phyloP scores from a whole-genome alignment of 2,329 filamentous ascomycete species.

The Ceratocystis variospora region DNA sequence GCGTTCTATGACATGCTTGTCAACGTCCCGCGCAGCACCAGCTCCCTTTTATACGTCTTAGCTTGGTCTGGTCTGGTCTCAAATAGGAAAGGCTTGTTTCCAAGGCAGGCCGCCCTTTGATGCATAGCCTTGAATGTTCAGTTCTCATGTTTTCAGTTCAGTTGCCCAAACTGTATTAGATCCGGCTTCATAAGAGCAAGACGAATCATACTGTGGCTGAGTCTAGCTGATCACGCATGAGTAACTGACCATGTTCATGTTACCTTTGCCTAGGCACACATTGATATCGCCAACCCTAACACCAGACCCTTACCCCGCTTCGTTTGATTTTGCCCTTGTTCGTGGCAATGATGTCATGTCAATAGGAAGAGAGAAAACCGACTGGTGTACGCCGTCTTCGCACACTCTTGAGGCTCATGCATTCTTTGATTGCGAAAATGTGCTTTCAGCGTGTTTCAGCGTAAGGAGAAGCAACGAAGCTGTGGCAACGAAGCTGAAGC shows the following conservation, averaged over 20 bases:
- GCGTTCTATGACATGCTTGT: neutral
- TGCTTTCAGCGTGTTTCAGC: too few species aligned
- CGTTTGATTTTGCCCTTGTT: neutral
- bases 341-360: neutral
- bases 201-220: slow-evolving; percentile 3
- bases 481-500: too few species aligned
- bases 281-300: neutral
- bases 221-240: neutral
- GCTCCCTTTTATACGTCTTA: neutral
- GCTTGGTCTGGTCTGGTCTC: neutral
- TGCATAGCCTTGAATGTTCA: neutral
- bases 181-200: neutral
- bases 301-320: neutral
- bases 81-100: neutral
- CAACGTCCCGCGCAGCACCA: neutral
- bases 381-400: too few species aligned
- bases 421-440: too few species aligned
- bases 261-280: neutral
- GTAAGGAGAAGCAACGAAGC: too few species aligned
- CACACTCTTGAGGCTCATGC: neutral
- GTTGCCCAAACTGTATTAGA: too few species aligned
- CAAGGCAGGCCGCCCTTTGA: neutral
- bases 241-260: neutral
- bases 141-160: too few species aligned
- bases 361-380: neutral